Percentiles rank a stretch among this genome's conserved stretches.
Evolutionary conservation across 108 stramenopile species (phyloP).

Genomic region (Pseudonitzschia pungens): DNA sequence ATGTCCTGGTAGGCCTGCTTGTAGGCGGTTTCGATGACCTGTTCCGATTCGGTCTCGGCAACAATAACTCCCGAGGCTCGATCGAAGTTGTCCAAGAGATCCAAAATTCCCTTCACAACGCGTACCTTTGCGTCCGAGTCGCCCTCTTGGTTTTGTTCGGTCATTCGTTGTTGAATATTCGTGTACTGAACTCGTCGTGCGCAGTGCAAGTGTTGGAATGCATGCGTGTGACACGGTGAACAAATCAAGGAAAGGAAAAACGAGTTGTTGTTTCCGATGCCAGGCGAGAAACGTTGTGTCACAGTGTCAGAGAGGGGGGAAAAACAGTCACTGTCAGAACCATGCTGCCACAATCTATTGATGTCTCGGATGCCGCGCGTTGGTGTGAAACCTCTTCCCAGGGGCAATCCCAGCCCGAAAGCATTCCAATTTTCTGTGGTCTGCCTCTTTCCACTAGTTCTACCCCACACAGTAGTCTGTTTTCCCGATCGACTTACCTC

Average conservation of each 20-base stretch:
- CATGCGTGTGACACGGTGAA: no score
- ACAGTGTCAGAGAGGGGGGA: neutral
- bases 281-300: neutral
- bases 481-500: constrained; percentile 51
- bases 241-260: no score
- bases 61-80: constrained; percentile 71
- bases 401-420: no score
- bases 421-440: no score
- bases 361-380: no score
- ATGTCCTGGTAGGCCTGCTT: constrained; percentile 64
- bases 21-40: constrained; percentile 70
- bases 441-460: no score
- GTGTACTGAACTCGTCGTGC: constrained; percentile 26
- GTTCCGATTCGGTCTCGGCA: constrained; percentile 60
- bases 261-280: neutral
- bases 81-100: constrained; percentile 81
- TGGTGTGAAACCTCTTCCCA: no score
- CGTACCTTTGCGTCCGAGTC: constrained; percentile 60
- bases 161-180: constrained; percentile 70
- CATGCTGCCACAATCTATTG: neutral
- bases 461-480: neutral
- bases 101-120: constrained; percentile 57
- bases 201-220: no score
- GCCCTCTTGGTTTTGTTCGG: constrained; percentile 48
- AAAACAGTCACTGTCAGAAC: constrained; percentile 12